Evolutionary conservation across 164 flowering plant genomes (phyloP).

Genomic region (Cinnamomum chago): DNA sequence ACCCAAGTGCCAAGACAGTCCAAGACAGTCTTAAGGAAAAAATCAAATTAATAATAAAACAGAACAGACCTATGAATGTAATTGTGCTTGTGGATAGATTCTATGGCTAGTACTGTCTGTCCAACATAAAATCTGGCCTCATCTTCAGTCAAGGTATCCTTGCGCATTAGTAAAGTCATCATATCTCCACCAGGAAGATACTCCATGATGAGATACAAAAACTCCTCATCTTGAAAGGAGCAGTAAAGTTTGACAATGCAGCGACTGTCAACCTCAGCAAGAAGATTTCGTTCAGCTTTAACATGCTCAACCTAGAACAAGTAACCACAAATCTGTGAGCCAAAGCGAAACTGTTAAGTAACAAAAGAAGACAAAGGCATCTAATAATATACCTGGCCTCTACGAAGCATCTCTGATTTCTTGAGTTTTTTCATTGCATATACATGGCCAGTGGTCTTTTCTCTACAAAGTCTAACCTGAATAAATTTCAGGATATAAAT

Average conservation of each 20-base stretch:
- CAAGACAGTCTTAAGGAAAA: background rate
- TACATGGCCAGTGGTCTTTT: constrained; percentile 32
- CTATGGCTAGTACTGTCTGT: constrained; percentile 50
- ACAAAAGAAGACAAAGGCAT: background rate
- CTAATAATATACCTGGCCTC: constrained; percentile 30
- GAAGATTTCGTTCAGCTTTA: constrained; percentile 49
- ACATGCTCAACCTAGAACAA: constrained; percentile 49
- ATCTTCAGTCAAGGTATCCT: constrained; percentile 47
- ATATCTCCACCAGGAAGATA: constrained; percentile 59
- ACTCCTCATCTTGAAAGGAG: constrained; percentile 54
- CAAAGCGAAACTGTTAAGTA: background rate
- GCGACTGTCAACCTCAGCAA: constrained; percentile 52
- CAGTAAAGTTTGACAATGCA: constrained; percentile 52
- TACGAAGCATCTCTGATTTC: constrained; percentile 40
- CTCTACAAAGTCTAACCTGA: constrained; percentile 40
- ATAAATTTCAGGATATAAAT: background rate
- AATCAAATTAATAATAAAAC: background rate
- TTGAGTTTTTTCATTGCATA: constrained; percentile 44
- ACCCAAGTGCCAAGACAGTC: background rate
- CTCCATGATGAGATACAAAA: constrained; percentile 47
- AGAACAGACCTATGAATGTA: constrained; percentile 45
- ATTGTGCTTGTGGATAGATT: constrained; percentile 52
- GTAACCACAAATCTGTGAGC: background rate
- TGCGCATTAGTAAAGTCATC: constrained; percentile 54
- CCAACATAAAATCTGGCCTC: constrained; percentile 50